Evolutionary conservation across 2,329 filamentous ascomycete species (phyloP).

Genomic region (Ceratocystis cacaofunesta): DNA sequence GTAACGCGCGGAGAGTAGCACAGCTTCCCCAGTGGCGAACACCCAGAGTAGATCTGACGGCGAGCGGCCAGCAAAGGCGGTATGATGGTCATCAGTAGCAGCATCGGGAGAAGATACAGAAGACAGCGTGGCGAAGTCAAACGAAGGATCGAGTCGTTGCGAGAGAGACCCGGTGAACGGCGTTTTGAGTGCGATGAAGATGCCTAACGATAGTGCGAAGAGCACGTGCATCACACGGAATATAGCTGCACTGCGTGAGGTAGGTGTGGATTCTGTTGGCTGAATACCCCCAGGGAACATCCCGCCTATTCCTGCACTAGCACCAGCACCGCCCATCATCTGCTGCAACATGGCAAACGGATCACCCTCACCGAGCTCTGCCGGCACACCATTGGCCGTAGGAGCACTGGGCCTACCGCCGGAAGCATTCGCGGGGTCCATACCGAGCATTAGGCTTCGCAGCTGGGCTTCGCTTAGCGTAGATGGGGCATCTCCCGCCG

Average conservation of each 20-base stretch:
- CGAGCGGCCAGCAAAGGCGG: conserved; percentile 14
- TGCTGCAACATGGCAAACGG: conserved; percentile 53
- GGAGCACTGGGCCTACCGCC: conserved; percentile 17
- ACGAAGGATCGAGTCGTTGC: conserved; percentile 33
- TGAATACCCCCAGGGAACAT: conserved; percentile 31
- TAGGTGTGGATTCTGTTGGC: conserved; percentile 24
- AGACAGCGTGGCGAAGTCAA: conserved; percentile 21
- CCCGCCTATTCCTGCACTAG: conserved; percentile 24
- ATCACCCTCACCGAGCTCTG: conserved; percentile 18
- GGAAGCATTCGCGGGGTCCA: conserved; percentile 29
- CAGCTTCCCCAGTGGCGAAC: conserved; percentile 63
- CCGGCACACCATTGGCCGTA: conserved; percentile 13
- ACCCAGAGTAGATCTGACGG: conserved; percentile 51
- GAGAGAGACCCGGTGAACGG: conserved; percentile 52
- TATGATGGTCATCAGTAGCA: conserved; percentile 20
- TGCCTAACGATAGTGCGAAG: conserved; percentile 52
- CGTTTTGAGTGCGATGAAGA: conserved; percentile 54
- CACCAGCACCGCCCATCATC: conserved; percentile 39
- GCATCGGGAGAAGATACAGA: conserved; percentile 20
- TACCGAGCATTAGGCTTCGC: conserved; percentile 48
- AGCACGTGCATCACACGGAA: conserved; percentile 64
- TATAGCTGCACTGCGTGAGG: conserved; percentile 29
- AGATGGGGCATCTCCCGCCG: conserved; percentile 22
- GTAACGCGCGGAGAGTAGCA: conserved; percentile 56
- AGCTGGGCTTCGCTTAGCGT: conserved; percentile 42